Conservation (phyloP, 1,284 basidiomycete genomes). For the Ustilago esculenta region DNA sequence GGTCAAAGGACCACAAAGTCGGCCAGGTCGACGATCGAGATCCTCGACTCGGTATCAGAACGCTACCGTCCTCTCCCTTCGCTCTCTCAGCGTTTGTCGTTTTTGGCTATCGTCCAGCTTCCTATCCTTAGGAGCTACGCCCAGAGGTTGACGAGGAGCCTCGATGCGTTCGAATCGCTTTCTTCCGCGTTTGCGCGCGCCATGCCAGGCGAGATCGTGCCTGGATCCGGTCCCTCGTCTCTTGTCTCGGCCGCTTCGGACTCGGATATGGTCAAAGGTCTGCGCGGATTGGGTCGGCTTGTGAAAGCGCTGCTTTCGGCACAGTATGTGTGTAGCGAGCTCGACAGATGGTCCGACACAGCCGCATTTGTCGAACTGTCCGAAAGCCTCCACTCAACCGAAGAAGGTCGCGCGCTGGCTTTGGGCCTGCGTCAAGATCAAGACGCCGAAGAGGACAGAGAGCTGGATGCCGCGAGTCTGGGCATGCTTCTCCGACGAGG, state of each 20-base stretch:
- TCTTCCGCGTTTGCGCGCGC: conserved; percentile 79
- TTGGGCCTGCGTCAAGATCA: conserved; percentile 34
- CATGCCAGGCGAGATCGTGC: conserved; percentile 78
- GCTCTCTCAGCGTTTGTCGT: conserved; percentile 79
- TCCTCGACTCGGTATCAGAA: conserved; percentile 71
- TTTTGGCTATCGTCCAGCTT: conserved; percentile 84
- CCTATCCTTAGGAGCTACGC: conserved; percentile 83
- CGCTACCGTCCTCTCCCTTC: conserved; percentile 87
- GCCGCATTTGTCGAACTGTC: conserved; percentile 55
- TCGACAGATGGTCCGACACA: conserved; percentile 53
- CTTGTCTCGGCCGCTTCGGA: conserved; percentile 29
- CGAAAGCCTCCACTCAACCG: conserved; percentile 27
- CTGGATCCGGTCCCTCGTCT: conserved; percentile 2
- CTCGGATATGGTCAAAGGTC: conserved; percentile 59
- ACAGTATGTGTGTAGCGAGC: conserved; percentile 43
- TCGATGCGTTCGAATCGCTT: conserved; percentile 87
- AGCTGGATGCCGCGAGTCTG: conserved; percentile 59
- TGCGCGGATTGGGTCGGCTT: conserved; percentile 57
- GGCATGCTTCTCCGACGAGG: conserved; percentile 50
- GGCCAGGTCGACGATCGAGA: conserved; percentile 42
- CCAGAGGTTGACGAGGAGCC: conserved; percentile 79
- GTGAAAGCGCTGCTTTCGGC: conserved; percentile 60
- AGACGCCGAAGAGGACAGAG: conserved; percentile 33
- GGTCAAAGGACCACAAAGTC: conserved; percentile 52
- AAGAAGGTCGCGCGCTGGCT: conserved; percentile 32